A percentile compares a stretch with the other conserved stretches of the same genome.
These are phyloP conservation scores for Lavandula angustifolia DNA, from an alignment of 257 asterid genomes.

Conservation along the genomic window DNA sequence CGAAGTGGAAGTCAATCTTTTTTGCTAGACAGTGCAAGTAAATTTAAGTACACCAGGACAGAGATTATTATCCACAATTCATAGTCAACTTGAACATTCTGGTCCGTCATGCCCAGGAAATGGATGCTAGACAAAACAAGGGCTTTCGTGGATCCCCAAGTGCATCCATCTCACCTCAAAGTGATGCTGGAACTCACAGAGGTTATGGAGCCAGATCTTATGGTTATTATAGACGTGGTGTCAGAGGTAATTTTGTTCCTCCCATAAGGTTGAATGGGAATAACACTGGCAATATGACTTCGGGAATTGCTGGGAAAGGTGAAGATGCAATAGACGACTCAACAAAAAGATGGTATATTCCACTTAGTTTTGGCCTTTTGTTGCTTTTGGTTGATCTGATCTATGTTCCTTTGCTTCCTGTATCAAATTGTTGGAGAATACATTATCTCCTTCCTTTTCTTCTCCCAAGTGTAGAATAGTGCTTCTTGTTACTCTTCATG, in stretches of 20 bases:
- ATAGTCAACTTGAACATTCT: slow-evolving; percentile 24
- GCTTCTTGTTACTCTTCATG: slow-evolving; percentile 19
- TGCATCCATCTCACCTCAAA: slow-evolving; percentile 76
- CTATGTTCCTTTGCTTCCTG: slow-evolving; percentile 7
- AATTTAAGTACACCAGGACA: slow-evolving; percentile 2
- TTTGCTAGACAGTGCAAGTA: neutral
- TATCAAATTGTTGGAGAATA: slow-evolving; percentile 24
- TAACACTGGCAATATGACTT: slow-evolving; percentile 60
- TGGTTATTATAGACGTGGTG: slow-evolving; percentile 80
- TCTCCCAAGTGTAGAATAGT: slow-evolving; percentile 2
- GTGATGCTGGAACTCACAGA: slow-evolving; percentile 58
- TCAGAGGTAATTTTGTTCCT: slow-evolving; percentile 90
- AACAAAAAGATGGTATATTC: slow-evolving; percentile 71
- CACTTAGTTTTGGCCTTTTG: slow-evolving; percentile 9
- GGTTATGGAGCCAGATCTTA: slow-evolving; percentile 73
- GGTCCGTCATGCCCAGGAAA: slow-evolving; percentile 60
- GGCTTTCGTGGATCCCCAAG: slow-evolving; percentile 77
- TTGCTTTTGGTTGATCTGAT: neutral
- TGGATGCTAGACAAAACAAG: slow-evolving; percentile 83
- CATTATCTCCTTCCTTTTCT: slow-evolving; percentile 13
- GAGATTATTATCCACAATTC: slow-evolving; percentile 17
- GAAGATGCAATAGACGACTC: slow-evolving; percentile 90
- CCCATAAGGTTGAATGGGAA: slow-evolving; percentile 84
- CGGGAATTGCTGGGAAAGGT: slow-evolving; percentile 70
- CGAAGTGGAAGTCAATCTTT: slow-evolving; percentile 13